Conservation (phyloP, 108 stramenopile genomes). For the Mediolabrus comicus region DNA sequence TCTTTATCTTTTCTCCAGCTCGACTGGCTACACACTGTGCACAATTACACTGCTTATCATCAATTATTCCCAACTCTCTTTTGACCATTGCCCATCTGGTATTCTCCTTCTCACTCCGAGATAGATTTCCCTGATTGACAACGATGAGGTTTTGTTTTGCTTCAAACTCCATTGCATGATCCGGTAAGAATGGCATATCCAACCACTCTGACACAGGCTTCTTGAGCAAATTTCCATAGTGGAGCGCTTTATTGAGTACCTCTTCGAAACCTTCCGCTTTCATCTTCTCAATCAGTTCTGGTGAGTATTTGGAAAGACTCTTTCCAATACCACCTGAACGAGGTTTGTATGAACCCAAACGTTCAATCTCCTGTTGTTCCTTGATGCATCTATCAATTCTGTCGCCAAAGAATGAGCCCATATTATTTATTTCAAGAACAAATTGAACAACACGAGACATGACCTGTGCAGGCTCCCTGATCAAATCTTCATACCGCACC, state of each 20-base stretch:
- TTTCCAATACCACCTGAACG: conserved; percentile 74
- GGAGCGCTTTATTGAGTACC: conserved; percentile 43
- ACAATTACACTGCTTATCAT: conserved; percentile 27
- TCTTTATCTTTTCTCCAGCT: conserved; percentile 1
- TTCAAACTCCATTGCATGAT: conserved; percentile 31
- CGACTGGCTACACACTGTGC: conserved; percentile 18
- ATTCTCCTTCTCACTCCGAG: conserved; percentile 9
- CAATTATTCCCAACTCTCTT: conserved; percentile 23
- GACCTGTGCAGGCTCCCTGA: conserved; percentile 53
- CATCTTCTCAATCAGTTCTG: conserved; percentile 54
- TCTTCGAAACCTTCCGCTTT: conserved; percentile 35
- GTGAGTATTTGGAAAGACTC: conserved; percentile 49
- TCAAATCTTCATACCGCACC: conserved; percentile 71
- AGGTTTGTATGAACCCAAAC: conserved; percentile 69
- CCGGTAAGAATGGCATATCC: conserved; percentile 45
- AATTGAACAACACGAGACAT: conserved; percentile 55
- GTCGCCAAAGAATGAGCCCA: conserved; percentile 57
- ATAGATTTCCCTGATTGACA: conserved; percentile 13
- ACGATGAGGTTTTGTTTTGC: neutral
- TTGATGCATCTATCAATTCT: conserved; percentile 59
- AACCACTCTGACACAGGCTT: conserved; percentile 48
- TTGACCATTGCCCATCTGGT: conserved; percentile 36
- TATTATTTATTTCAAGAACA: conserved; percentile 58
- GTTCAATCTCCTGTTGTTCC: conserved; percentile 58
- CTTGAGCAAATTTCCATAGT: conserved; percentile 53